These are phyloP conservation scores for Sporothrix pseudoabietina DNA, from an alignment of 2,329 filamentous ascomycete genomes.

Conservation along the genomic window DNA sequence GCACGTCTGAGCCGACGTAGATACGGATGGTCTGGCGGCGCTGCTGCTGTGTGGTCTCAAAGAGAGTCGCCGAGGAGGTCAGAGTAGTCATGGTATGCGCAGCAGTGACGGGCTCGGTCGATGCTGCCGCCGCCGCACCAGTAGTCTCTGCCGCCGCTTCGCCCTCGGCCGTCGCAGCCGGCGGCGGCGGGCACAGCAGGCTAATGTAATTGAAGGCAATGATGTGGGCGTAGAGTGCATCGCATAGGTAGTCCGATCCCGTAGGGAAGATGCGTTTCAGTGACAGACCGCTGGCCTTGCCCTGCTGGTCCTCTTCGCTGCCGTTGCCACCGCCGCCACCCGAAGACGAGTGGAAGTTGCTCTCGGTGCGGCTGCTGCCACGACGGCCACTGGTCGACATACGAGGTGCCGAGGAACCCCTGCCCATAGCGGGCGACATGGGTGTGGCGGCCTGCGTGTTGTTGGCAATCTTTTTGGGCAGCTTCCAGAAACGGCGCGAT, in stretches of 20 bases:
- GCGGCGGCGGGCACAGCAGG: constrained; percentile 41
- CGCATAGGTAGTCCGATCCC: constrained; percentile 58
- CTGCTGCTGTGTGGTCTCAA: background rate
- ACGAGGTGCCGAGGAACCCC: background rate
- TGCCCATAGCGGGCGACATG: background rate
- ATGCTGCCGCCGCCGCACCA: background rate
- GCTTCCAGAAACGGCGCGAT: constrained; percentile 33
- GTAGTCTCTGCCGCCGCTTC: constrained; percentile 29
- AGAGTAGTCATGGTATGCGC: constrained; percentile 2
- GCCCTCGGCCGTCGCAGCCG: background rate
- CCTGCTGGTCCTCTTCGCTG: background rate
- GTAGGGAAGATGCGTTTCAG: constrained; percentile 57
- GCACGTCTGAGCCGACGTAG: constrained; percentile 30
- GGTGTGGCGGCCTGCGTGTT: constrained; percentile 9
- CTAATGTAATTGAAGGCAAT: constrained; percentile 61
- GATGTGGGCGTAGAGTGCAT: constrained; percentile 61
- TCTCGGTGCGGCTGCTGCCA: constrained; percentile 19
- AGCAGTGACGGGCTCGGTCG: constrained; percentile 13
- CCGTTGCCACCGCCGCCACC: background rate
- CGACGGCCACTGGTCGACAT: background rate
- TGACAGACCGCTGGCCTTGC: constrained; percentile 28
- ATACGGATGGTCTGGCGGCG: constrained; percentile 33
- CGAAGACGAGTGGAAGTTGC: background rate
- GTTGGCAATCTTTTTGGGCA: constrained; percentile 30
- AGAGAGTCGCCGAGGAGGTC: constrained; percentile 11